phyloP scores from a whole-genome alignment of 73 alveolate genomes.

The Paraurostyla sp. region DNA sequence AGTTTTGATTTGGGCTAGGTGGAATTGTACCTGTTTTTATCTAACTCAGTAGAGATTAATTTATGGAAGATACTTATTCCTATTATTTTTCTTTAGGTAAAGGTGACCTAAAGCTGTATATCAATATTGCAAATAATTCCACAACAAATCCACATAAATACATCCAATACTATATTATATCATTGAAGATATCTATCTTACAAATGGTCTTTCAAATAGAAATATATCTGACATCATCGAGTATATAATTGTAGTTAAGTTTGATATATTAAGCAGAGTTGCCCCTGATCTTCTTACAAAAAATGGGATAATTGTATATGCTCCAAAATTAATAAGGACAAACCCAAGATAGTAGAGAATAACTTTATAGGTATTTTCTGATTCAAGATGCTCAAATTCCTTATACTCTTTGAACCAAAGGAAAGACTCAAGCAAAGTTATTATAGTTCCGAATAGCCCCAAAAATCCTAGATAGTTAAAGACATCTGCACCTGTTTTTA shows the following conservation, averaged over 20 bases:
- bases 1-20: no score
- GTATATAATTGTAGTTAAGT: conserved; percentile 56
- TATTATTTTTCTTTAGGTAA: neutral
- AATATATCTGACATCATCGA: conserved; percentile 67
- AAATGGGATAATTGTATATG: conserved; percentile 45
- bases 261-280: conserved; percentile 63
- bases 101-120: conserved; percentile 40
- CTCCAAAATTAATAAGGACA: conserved; percentile 13
- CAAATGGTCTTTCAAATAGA: conserved; percentile 49
- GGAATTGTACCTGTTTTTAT: neutral
- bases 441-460: conserved; percentile 55
- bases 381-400: neutral
- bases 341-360: conserved; percentile 48
- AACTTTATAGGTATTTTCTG: conserved; percentile 2
- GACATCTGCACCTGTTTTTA: conserved; percentile 50
- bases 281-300: conserved; percentile 70
- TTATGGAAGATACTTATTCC: neutral
- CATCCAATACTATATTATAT: conserved; percentile 38
- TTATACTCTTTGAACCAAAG: conserved; percentile 25
- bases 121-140: conserved; percentile 28
- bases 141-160: conserved; percentile 48
- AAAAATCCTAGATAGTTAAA: conserved; percentile 58
- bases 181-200: neutral
- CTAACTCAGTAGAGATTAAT: neutral
- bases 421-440: conserved; percentile 22